A percentile compares a stretch with the other conserved stretches of the same genome.
These are phyloP conservation scores for Fonsecaea nubica DNA, from an alignment of 2,329 filamentous ascomycete species.

Conservation along the genomic window DNA sequence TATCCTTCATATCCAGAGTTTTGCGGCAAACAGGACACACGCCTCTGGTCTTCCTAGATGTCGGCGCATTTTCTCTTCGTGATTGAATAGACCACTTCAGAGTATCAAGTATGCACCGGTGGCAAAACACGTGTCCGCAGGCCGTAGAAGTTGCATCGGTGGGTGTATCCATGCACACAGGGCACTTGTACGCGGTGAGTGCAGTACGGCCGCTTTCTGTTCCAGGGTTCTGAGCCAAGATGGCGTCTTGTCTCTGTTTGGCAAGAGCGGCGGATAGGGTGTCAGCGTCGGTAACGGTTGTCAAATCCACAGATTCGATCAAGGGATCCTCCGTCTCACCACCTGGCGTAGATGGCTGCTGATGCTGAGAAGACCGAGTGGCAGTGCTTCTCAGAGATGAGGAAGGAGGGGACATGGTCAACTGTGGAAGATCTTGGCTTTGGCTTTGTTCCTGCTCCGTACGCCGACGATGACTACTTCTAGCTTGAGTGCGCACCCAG, in stretches of 20 bases:
- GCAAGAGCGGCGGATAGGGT: constrained; percentile 55
- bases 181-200: constrained; percentile 62
- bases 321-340: constrained; percentile 14
- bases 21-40: constrained; percentile 56
- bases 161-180: constrained; percentile 68
- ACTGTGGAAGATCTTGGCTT: constrained; percentile 9
- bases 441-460: constrained; percentile 3
- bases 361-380: constrained; percentile 5
- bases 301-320: constrained; percentile 60
- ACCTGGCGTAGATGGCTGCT: background rate
- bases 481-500: constrained; percentile 35
- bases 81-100: constrained; percentile 62
- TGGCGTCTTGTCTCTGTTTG: constrained; percentile 61
- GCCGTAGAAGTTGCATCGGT: constrained; percentile 65
- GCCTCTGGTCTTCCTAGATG: constrained; percentile 45
- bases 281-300: constrained; percentile 50
- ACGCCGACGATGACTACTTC: constrained; percentile 28
- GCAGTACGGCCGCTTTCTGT: constrained; percentile 45
- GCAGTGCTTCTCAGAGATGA: constrained; percentile 18
- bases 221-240: constrained; percentile 50
- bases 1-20: constrained; percentile 47
- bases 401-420: constrained; percentile 30
- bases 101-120: constrained; percentile 67
- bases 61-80: constrained; percentile 47
- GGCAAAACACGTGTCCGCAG: constrained; percentile 70